Evolutionary conservation across 2,329 filamentous ascomycete species (phyloP).

Genomic region (Macrophomina phaseolina): DNA sequence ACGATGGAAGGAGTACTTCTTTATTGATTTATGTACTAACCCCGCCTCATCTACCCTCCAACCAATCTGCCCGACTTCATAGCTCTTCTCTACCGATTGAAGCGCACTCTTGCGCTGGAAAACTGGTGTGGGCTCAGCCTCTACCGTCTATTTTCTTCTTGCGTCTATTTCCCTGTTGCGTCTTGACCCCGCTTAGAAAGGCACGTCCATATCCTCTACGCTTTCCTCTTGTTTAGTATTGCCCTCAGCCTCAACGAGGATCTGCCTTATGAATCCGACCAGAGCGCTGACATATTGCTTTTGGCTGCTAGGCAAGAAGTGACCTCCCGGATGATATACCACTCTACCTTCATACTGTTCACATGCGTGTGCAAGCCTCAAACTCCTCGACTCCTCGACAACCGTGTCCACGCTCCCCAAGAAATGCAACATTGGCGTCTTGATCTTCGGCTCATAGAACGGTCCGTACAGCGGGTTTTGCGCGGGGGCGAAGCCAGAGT

Average conservation of each 20-base stretch:
- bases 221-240: slow-evolving; percentile 58
- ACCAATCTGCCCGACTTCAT: too few relatives aligned
- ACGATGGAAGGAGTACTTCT: too few relatives aligned
- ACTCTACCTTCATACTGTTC: slow-evolving; percentile 57
- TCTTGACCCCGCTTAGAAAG: slow-evolving; percentile 50
- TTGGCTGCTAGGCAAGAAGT: slow-evolving; percentile 80
- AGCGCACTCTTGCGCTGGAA: too few relatives aligned
- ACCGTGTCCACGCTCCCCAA: slow-evolving; percentile 85
- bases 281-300: slow-evolving; percentile 81
- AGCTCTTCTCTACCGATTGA: too few relatives aligned
- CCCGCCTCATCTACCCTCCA: too few relatives aligned
- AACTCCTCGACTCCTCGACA: slow-evolving; percentile 77
- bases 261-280: slow-evolving; percentile 70
- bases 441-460: slow-evolving; percentile 76
- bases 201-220: slow-evolving; percentile 72
- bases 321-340: slow-evolving; percentile 83
- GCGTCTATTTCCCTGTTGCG: too few relatives aligned
- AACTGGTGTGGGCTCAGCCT: too few relatives aligned
- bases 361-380: slow-evolving; percentile 70
- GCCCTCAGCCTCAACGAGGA: slow-evolving; percentile 49
- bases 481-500: slow-evolving; percentile 76
- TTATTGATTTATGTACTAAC: too few relatives aligned
- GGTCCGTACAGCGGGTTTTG: slow-evolving; percentile 65
- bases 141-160: too few relatives aligned
- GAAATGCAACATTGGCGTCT: slow-evolving; percentile 80